phyloP scores from a whole-genome alignment of 2,329 filamentous ascomycete species.

The Cercospora sesami region DNA sequence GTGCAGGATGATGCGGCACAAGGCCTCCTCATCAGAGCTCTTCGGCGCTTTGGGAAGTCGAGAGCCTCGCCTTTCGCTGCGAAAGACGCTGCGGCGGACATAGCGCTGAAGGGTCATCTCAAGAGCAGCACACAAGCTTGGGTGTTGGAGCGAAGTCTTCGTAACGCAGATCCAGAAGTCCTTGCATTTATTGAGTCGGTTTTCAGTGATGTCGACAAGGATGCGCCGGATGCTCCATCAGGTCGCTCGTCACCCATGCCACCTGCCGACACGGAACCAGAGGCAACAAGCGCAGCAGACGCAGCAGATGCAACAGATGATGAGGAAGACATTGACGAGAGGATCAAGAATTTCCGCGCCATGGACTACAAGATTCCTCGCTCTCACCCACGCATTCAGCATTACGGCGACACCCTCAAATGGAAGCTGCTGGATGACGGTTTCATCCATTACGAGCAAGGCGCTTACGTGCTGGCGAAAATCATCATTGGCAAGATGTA shows the following conservation, averaged over 20 bases:
- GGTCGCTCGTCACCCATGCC: background rate
- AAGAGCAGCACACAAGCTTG: background rate
- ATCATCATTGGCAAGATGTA: constrained; percentile 1
- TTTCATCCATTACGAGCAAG: background rate
- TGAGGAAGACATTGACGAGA: background rate
- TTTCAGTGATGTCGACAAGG: background rate
- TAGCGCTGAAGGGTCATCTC: background rate
- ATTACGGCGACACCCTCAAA: constrained; percentile 3
- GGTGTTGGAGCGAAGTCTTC: background rate
- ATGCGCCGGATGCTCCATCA: background rate
- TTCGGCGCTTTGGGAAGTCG: background rate
- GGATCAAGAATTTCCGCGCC: background rate
- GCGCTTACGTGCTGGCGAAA: background rate
- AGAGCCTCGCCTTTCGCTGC: constrained; percentile 1
- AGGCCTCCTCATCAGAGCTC: constrained; percentile 8
- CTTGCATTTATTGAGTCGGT: background rate
- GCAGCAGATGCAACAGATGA: background rate
- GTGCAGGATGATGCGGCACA: background rate
- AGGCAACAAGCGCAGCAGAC: background rate
- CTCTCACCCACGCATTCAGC: background rate
- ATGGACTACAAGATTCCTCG: constrained; percentile 1
- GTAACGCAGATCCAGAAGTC: background rate
- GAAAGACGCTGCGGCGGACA: constrained; percentile 4
- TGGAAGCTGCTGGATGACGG: background rate
- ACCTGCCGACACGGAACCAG: background rate